phyloP scores from a whole-genome alignment of 2,329 filamentous ascomycete species.

The Penicillium fuscoglaucum region DNA sequence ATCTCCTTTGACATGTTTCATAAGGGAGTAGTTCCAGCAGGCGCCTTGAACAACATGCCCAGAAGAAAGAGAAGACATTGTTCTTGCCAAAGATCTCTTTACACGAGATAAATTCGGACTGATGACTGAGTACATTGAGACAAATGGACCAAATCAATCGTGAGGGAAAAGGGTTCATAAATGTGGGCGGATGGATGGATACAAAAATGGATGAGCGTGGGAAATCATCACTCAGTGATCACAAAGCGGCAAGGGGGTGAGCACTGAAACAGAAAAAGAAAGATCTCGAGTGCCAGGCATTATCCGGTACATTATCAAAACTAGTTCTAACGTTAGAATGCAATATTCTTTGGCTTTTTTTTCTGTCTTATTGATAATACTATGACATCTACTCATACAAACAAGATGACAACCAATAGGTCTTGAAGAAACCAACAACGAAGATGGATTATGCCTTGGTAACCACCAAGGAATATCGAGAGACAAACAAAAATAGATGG shows the following conservation, averaged over 20 bases:
- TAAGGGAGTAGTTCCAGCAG: background rate
- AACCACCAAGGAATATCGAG: background rate
- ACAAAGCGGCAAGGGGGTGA: no score
- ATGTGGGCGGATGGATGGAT: background rate
- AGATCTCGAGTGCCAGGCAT: no score
- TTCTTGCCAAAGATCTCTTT: background rate
- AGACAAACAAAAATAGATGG: background rate
- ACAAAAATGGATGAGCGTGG: background rate
- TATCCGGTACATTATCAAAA: no score
- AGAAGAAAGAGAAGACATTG: background rate
- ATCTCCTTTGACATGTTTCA: background rate
- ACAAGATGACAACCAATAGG: background rate
- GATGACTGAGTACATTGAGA: background rate
- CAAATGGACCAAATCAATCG: background rate
- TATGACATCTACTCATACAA: conserved; percentile 6
- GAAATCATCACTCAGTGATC: background rate
- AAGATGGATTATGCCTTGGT: background rate
- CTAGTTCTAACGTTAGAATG: background rate
- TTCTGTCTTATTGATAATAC: conserved; percentile 14
- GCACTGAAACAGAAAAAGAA: no score
- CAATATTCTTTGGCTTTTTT: conserved; percentile 12
- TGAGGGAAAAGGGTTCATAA: background rate
- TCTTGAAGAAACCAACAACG: background rate
- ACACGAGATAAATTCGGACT: no score
- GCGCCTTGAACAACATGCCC: background rate